Conservation (phyloP, 306 rosid genomes). For the Calophaca sinica region DNA sequence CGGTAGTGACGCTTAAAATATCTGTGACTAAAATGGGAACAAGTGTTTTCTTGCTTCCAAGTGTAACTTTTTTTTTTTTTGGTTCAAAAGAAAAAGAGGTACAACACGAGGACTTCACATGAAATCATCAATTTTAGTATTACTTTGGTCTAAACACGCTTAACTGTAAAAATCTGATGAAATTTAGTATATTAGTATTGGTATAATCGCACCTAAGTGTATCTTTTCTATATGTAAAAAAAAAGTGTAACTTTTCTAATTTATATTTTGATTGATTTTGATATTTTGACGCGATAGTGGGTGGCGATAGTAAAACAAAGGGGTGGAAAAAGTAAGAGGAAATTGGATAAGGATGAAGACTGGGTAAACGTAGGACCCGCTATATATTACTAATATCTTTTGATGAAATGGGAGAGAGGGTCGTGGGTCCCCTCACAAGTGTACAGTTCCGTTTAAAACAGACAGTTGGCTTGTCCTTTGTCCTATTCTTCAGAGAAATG, state of each 20-base stretch:
- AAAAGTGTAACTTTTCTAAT: neutral
- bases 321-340: slow-evolving; percentile 27
- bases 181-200: too few species aligned
- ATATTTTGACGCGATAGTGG: neutral
- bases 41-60: slow-evolving; percentile 37
- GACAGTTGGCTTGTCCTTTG: slow-evolving; percentile 26
- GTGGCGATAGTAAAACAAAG: slow-evolving; percentile 37
- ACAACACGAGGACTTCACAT: too few species aligned
- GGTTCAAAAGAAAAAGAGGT: too few species aligned
- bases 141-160: too few species aligned
- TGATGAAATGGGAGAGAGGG: neutral
- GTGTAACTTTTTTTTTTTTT: too few species aligned
- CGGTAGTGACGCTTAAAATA: slow-evolving; percentile 41
- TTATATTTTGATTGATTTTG: neutral
- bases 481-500: slow-evolving; percentile 51
- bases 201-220: too few species aligned
- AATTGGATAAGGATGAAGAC: slow-evolving; percentile 67
- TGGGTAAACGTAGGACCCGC: slow-evolving; percentile 50
- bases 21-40: slow-evolving; percentile 38
- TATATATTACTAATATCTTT: slow-evolving; percentile 41
- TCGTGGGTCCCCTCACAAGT: slow-evolving; percentile 36
- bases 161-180: too few species aligned
- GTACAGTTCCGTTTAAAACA: neutral
- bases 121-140: too few species aligned
- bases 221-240: too few species aligned